Evolutionary conservation across 768 basidiomycete genomes (phyloP), one percentile per base, ranked within the genome.

Genomic region (Russula olivacea): DNA sequence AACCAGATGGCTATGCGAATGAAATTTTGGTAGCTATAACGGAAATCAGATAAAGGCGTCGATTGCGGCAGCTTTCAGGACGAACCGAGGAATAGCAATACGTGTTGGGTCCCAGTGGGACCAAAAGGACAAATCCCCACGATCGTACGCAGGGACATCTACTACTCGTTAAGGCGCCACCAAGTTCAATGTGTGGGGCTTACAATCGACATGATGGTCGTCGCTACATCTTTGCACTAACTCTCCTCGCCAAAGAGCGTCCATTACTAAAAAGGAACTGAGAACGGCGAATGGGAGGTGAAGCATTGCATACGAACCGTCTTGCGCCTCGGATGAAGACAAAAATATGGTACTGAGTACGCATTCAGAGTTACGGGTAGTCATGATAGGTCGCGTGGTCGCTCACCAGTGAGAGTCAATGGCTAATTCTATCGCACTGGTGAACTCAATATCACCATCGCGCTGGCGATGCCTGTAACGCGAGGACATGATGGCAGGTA

Each of bases 341-440:
- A 95, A 73, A 72, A 95, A 94, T 68, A 91, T 89, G 7, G 84
- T 81, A 67, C 91, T 92, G 56, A 17, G 61, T 11, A 25, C 25
- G 21, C 12, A 65, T 48, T 30, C 47, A 10, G 63, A 4, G 55
- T 43, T 1, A 34, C 14, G 4, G 58, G 23, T 58, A 59, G 54
- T 47, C 15, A 63, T 28, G 59, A 19, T 21, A 61, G 19, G 23
- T 38, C 19, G 40, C 10, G 62, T 19, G 50, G 53, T 60, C 49
- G 59, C 70, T 43, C 69, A 93, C 91, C 93, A 92, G 68, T 93
- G 85, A 58, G 91, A 83, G 73, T 98, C 95, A 64, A 96, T 91
- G n/a, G 95, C 93, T 72, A 87, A 76, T 72, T 98, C 95, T 48
- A 97, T 77, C 9, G 89, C 87, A 69, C 89, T 92, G 5, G 83